Evolutionary conservation across 176 grass and related monocot genomes (phyloP).

Genomic region (Alloteropsis semialata): DNA sequence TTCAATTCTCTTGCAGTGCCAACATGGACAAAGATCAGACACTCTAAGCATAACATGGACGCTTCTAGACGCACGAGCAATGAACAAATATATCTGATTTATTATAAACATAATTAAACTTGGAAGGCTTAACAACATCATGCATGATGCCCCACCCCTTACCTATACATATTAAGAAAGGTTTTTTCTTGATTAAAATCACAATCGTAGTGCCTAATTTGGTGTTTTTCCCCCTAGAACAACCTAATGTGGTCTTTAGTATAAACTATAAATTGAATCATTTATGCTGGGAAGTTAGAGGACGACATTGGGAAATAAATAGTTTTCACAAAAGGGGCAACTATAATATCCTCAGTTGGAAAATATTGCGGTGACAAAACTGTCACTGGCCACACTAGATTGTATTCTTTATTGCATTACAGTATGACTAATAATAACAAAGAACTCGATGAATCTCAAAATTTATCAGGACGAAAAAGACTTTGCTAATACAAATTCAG

Average conservation of each 20-base stretch:
- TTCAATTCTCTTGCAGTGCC: not conserved
- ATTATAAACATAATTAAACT: not conserved
- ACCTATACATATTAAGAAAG: not conserved
- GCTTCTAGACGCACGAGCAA: not conserved
- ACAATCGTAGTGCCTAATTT: not conserved
- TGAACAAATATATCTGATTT: not conserved
- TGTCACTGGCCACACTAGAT: not conserved
- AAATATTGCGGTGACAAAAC: not conserved
- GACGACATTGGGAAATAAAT: not conserved
- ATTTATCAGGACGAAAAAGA: conserved; percentile 9
- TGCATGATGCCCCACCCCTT: not conserved
- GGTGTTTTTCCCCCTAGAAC: no score
- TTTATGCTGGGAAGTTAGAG: not conserved
- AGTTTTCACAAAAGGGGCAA: not conserved
- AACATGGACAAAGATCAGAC: not conserved
- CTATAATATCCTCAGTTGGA: not conserved
- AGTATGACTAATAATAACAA: not conserved
- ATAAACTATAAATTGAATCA: not conserved
- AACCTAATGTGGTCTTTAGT: no score
- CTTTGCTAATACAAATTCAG: not conserved
- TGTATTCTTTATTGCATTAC: not conserved
- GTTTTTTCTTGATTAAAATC: not conserved
- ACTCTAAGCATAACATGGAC: not conserved
- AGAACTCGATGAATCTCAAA: not conserved
- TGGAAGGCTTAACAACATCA: not conserved